Evolutionary conservation across 2,329 filamentous ascomycete genomes (phyloP), one percentile per base, ranked within the genome.

Genomic region (Botrytis paeoniae): DNA sequence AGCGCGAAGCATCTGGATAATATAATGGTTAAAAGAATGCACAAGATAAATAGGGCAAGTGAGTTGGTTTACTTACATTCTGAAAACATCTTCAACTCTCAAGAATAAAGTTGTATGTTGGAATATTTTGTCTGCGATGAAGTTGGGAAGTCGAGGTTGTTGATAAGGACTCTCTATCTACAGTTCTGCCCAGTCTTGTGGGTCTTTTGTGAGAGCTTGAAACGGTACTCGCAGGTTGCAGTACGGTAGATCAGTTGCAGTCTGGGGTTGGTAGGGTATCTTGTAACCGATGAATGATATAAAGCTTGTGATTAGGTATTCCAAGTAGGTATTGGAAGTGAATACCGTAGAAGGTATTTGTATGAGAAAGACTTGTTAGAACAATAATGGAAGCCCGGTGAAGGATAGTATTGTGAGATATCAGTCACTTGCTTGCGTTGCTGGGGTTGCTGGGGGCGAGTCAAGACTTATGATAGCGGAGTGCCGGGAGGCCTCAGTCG

Each of bases 1-100:
- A 99, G 78, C 92, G 92, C 78, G 95, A 98, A 80, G 96, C 96
- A 91, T 98, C 96, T 71, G 54, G 35, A 70, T 71, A 39, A 29
- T 25, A 32, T 66, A 70, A 65, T 69, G 54, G 66, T 76, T 75
- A 73, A 73, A 73, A 64, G 29, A 48, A 60, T 54, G 39, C 35
- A 65, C 48, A 18, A 39, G 39, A 65, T 14, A 39, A 16, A 3
- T 41, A n/a, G 25, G 16, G 6, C 20, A 41, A 32, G 39, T 22
- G 29, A 25, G 16, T 65, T 60, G 12, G 12, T 68, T 66, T 70
- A 75, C 80, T 78, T 72, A 80, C 80, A 81, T 78, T 81, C 80
- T 60, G 80, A 81, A 75, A 81, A 81, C 80, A 81, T 81, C 73
- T 76, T 78, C 60, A 57, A 61, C 63, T 61, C 69, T 65, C 57